A percentile compares a stretch with the other conserved stretches of the same genome.
Evolutionary conservation across 768 basidiomycete genomes (phyloP).

Genomic region (Asterophora parasitica): DNA sequence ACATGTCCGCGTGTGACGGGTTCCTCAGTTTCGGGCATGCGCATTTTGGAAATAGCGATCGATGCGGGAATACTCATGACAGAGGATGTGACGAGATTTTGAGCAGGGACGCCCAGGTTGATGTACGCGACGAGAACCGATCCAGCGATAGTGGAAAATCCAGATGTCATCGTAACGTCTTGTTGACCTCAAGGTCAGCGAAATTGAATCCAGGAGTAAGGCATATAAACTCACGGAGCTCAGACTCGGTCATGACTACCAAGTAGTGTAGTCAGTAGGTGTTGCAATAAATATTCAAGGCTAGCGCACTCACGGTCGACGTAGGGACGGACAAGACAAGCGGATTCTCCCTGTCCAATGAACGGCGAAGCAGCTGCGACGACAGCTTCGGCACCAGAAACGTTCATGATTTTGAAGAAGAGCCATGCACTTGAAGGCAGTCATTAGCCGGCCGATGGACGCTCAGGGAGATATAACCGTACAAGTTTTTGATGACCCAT

Average conservation of each 20-base stretch:
- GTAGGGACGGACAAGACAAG: conserved; percentile 80
- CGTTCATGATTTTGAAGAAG: conserved; percentile 87
- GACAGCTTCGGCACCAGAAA: conserved; percentile 93
- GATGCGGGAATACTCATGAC: conserved; percentile 96
- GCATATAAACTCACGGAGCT: conserved; percentile 49
- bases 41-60: conserved; percentile 87
- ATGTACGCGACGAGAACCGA: conserved; percentile 87
- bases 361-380: conserved; percentile 93
- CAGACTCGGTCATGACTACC: conserved; percentile 73
- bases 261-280: background rate
- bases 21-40: conserved; percentile 78
- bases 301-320: conserved; percentile 46
- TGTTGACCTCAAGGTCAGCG: conserved; percentile 13
- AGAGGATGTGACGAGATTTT: conserved; percentile 81
- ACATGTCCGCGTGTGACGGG: conserved; percentile 82
- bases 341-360: conserved; percentile 83
- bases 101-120: conserved; percentile 66
- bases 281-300: conserved; percentile 6
- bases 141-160: conserved; percentile 91
- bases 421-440: conserved; percentile 66
- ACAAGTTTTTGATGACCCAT: conserved; percentile 88
- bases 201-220: background rate
- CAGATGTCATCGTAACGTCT: conserved; percentile 84
- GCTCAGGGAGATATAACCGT: conserved; percentile 20
- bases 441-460: background rate